These are phyloP conservation scores for Vaccinium macrocarpon DNA, from an alignment of 148 eudicot genomes.

Conservation along the genomic window DNA sequence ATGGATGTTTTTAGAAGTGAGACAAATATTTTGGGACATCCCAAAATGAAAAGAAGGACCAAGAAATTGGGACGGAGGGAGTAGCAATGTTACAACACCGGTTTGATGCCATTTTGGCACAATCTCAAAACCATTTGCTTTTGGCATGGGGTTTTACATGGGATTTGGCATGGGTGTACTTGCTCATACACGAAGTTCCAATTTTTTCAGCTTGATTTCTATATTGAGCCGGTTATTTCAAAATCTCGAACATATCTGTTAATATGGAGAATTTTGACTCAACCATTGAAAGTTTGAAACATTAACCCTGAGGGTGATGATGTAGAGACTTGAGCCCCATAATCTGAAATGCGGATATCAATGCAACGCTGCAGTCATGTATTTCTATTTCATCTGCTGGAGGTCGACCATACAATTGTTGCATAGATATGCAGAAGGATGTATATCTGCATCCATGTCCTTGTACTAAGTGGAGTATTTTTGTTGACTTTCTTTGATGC, in stretches of 20 bases:
- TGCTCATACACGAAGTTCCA: background rate
- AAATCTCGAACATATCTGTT: background rate
- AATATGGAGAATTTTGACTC: background rate
- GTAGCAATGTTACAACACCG: too few species aligned
- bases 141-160: too few species aligned
- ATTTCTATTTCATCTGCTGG: background rate
- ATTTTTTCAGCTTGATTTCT: background rate
- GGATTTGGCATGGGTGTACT: too few species aligned
- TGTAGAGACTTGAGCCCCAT: background rate
- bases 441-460: background rate
- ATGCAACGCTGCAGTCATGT: background rate
- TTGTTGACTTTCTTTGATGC: background rate
- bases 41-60: too few species aligned
- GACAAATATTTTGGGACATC: too few species aligned
- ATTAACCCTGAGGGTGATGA: background rate
- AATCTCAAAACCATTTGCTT: too few species aligned
- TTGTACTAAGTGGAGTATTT: background rate
- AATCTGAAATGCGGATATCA: background rate
- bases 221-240: background rate
- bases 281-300: too few species aligned
- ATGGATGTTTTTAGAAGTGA: too few species aligned
- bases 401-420: background rate
- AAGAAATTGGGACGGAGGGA: too few species aligned
- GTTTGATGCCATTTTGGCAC: too few species aligned
- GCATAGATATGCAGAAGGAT: background rate